phyloP scores from a whole-genome alignment of 495 filamentous ascomycete species.

The Daldinia childiae region DNA sequence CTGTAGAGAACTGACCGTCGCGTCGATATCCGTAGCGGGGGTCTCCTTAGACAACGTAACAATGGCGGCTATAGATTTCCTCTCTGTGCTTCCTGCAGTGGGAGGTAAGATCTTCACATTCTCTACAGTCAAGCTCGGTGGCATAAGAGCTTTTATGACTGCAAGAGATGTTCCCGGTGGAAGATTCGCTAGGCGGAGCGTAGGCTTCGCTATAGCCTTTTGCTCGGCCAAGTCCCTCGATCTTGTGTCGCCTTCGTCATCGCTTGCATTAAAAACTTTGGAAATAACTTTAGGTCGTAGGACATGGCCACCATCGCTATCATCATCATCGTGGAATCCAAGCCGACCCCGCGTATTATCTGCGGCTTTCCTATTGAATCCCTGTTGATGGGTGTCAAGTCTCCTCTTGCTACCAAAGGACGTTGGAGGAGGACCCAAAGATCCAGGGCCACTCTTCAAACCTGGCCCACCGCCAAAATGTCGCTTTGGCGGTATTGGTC shows the following conservation, averaged over 20 bases:
- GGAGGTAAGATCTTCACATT: slow-evolving; percentile 74
- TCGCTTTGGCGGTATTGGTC: slow-evolving; percentile 43
- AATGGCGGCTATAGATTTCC: slow-evolving; percentile 83
- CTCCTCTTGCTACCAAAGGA: slow-evolving; percentile 58
- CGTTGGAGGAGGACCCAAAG: slow-evolving; percentile 71
- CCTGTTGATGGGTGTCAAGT: slow-evolving; percentile 53
- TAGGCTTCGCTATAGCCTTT: slow-evolving; percentile 83
- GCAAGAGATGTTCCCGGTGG: slow-evolving; percentile 74
- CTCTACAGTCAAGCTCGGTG: slow-evolving; percentile 74
- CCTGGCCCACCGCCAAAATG: slow-evolving; percentile 54
- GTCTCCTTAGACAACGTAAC: slow-evolving; percentile 87
- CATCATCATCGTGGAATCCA: slow-evolving; percentile 52
- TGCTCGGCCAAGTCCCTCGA: slow-evolving; percentile 65
- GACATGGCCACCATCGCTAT: slow-evolving; percentile 38
- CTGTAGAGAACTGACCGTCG: slow-evolving; percentile 77
- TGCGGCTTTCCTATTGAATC: slow-evolving; percentile 28
- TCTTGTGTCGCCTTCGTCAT: slow-evolving; percentile 53
- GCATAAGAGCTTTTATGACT: slow-evolving; percentile 77
- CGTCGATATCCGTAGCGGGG: slow-evolving; percentile 84
- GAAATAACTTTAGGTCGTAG: slow-evolving; percentile 45
- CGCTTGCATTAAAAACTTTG: slow-evolving; percentile 56
- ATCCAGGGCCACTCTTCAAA: slow-evolving; percentile 77
- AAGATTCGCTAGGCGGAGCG: slow-evolving; percentile 73
- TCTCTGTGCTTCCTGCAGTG: slow-evolving; percentile 63
- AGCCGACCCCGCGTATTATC: slow-evolving; percentile 50